Percentiles rank a stretch among this genome's conserved stretches.
phyloP scores from a whole-genome alignment of 345 rosid species.

The Triadica sebifera region DNA sequence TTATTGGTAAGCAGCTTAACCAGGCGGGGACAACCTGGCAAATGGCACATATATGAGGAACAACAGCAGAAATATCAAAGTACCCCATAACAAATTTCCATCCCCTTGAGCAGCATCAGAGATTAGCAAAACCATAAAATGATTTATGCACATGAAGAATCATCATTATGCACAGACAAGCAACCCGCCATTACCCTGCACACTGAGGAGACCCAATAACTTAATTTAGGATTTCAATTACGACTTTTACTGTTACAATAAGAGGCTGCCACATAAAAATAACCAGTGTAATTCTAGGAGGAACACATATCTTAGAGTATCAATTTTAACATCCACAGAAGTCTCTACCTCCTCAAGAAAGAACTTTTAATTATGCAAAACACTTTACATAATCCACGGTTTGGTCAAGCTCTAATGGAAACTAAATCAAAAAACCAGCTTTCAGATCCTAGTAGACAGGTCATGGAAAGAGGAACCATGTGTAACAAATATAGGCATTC shows the following conservation, averaged over 20 bases:
- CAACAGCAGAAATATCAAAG: not conserved
- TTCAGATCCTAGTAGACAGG: not conserved
- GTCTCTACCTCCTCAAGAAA: not conserved
- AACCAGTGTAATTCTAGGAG: not conserved
- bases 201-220: not conserved
- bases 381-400: not conserved
- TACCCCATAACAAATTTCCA: not conserved
- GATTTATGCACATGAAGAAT: not conserved
- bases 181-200: not conserved
- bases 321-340: not conserved
- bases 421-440: not conserved
- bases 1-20: conserved; percentile 93
- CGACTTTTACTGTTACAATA: not conserved
- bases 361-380: not conserved
- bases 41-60: not conserved
- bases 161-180: not conserved
- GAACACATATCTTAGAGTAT: not conserved
- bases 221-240: not conserved
- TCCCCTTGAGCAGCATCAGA: not conserved
- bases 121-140: not conserved
- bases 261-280: not conserved
- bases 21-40: conserved; percentile 92
- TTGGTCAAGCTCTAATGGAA: not conserved
- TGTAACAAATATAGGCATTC: not conserved
- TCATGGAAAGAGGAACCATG: not conserved